Evolutionary conservation across 2,329 filamentous ascomycete genomes (phyloP).

Genomic region (Elsinoe arachidis): DNA sequence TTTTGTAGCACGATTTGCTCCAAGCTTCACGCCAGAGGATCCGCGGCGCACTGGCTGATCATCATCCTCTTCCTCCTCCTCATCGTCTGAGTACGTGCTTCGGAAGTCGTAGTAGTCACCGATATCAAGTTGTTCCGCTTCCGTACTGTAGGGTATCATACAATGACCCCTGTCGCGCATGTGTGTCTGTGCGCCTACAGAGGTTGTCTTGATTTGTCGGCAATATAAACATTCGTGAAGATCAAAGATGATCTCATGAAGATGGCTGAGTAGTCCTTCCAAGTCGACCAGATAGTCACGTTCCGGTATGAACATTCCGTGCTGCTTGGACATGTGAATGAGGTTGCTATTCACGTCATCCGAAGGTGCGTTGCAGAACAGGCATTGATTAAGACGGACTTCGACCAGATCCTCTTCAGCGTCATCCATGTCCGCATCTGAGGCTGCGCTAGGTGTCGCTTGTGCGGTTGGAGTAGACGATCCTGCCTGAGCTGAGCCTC

Average conservation of each 20-base stretch:
- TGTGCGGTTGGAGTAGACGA: constrained; percentile 14
- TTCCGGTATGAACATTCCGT: constrained; percentile 95
- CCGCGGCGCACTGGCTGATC: constrained; percentile 34
- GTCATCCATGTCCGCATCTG: constrained; percentile 15
- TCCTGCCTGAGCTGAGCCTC: background rate
- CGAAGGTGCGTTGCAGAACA: constrained; percentile 89
- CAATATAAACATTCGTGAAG: constrained; percentile 83
- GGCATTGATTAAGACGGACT: constrained; percentile 49
- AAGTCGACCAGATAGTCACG: constrained; percentile 72
- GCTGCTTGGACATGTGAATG: constrained; percentile 81
- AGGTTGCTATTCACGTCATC: constrained; percentile 67
- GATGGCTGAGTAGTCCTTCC: constrained; percentile 68
- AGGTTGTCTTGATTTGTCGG: constrained; percentile 69
- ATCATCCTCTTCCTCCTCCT: constrained; percentile 52
- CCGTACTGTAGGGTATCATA: constrained; percentile 84
- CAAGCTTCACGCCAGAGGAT: constrained; percentile 56
- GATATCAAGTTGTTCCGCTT: constrained; percentile 86
- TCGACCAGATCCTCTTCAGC: constrained; percentile 28
- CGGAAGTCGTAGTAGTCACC: constrained; percentile 97
- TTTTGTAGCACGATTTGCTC: constrained; percentile 48
- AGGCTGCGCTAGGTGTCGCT: constrained; percentile 20
- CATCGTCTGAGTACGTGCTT: constrained; percentile 83
- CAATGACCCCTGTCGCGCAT: constrained; percentile 97
- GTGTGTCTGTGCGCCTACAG: constrained; percentile 80
- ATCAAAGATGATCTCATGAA: constrained; percentile 71